Evolutionary conservation across 768 basidiomycete species (phyloP), one percentile per base, ranked within the genome.

Genomic region (Mycena kentingensis): DNA sequence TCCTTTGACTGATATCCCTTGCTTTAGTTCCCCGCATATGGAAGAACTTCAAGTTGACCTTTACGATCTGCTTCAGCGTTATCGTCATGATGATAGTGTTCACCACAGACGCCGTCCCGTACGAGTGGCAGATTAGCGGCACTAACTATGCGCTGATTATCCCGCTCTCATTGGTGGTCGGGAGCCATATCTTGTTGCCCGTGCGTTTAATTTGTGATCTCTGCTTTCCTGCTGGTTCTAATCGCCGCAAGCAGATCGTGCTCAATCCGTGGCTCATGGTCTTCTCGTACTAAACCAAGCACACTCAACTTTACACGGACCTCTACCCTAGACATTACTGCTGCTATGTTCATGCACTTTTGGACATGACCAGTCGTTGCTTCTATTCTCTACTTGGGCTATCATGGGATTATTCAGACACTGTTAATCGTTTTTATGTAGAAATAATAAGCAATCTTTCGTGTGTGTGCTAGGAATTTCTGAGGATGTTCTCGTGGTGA

Each of bases 211-310:
- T 51, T 51, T 36, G 42, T 19, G 25, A 11, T 19, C 25, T 48
- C 36, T 4, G 43, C 27, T 44, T 38, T 34, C 13, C 39, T 27
- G 27, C 27, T 29, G 38, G 43, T 57, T 51, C 24, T 28, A 51
- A 46, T 52, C 32, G 46, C 52, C n/a, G 32, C 57, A 54, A 50
- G 16, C 52, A 76, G 79, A 85, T 94, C 58, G 83, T 90, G 2
- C 77, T 93, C 49, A 93, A 93, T 62, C 91, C 90, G 0, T 90
- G 86, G 85, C 71, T 92, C 54, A 90, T 90, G 87, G 87, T 89
- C 52, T 92, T 91, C 70, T 85, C 83, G 1, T 81, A 76, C 54
- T 81, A 61, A 72, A 55, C 19, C n/a, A n/a, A n/a, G n/a, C n/a
- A n/a, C n/a, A n/a, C n/a, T n/a, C n/a, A n/a, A n/a, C n/a, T n/a